Conservation (phyloP, 176 grass and related monocot species). For the Oryza glumipatula region DNA sequence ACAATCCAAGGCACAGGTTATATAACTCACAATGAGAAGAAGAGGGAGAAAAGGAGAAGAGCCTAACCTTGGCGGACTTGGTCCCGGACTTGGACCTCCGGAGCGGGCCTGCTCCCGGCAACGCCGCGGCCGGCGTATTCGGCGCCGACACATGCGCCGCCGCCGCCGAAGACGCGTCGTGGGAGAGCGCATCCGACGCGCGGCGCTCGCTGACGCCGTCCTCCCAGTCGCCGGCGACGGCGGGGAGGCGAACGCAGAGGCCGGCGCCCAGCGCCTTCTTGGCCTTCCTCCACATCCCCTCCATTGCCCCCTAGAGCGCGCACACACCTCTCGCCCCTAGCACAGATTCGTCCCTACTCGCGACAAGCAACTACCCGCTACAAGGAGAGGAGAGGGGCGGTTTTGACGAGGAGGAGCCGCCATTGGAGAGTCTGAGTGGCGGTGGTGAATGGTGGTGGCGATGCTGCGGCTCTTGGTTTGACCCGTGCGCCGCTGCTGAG, state of each 20-base stretch:
- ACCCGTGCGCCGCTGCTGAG: constrained; percentile 41
- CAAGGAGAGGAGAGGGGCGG: constrained; percentile 12
- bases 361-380: not conserved
- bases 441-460: constrained; percentile 17
- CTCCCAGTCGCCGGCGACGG: constrained; percentile 39
- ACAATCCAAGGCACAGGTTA: constrained; percentile 24
- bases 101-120: constrained; percentile 45
- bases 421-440: constrained; percentile 41
- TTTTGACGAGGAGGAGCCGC: constrained; percentile 49
- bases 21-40: constrained; percentile 1
- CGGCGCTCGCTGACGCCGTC: constrained; percentile 45
- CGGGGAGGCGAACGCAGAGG: constrained; percentile 67
- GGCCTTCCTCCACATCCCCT: constrained; percentile 77
- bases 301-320: constrained; percentile 41
- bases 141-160: constrained; percentile 40
- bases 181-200: constrained; percentile 47
- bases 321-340: not conserved
- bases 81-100: constrained; percentile 71
- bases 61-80: constrained; percentile 76
- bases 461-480: constrained; percentile 52
- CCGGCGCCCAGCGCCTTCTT: constrained; percentile 68
- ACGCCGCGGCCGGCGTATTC: constrained; percentile 47
- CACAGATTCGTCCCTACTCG: constrained; percentile 26
- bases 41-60: not conserved
- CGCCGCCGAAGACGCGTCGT: constrained; percentile 2